Percentiles rank a stretch among this genome's conserved stretches.
Conservation (phyloP, 2,329 filamentous ascomycete genomes). For the Beauveria sp. region DNA sequence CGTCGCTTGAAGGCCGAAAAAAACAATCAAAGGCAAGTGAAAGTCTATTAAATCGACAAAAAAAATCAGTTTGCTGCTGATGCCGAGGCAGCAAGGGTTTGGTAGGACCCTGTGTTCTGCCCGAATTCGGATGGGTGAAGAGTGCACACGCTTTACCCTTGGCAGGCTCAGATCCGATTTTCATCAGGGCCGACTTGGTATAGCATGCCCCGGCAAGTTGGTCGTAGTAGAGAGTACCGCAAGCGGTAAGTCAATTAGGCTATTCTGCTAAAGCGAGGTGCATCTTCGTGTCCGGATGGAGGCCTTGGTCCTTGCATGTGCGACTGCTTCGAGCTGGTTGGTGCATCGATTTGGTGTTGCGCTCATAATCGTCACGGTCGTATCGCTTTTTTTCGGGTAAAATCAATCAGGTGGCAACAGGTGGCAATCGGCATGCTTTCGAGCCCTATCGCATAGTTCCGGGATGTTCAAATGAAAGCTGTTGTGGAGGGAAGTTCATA, state of each 20-base stretch:
- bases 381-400: not conserved
- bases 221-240: not conserved
- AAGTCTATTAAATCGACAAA: conserved; percentile 3
- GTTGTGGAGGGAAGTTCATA: conserved; percentile 87
- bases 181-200: not conserved
- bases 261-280: conserved; percentile 10
- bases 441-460: conserved; percentile 36
- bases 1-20: conserved; percentile 1
- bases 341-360: conserved; percentile 4
- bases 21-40: not conserved
- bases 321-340: not conserved
- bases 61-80: not conserved
- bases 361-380: conserved; percentile 7
- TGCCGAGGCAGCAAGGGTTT: not conserved
- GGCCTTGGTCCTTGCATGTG: not conserved
- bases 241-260: conserved; percentile 9
- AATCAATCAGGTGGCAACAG: not conserved
- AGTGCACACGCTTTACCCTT: not conserved
- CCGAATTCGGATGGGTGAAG: not conserved
- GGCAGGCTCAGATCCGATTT: not conserved
- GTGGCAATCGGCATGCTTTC: too few species aligned
- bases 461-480: conserved; percentile 65
- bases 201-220: not conserved
- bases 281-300: not conserved
- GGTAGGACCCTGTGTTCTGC: not conserved